Evolutionary conservation across 2,329 filamentous ascomycete species (phyloP).

Genomic region (Teratosphaeria nubilosa): DNA sequence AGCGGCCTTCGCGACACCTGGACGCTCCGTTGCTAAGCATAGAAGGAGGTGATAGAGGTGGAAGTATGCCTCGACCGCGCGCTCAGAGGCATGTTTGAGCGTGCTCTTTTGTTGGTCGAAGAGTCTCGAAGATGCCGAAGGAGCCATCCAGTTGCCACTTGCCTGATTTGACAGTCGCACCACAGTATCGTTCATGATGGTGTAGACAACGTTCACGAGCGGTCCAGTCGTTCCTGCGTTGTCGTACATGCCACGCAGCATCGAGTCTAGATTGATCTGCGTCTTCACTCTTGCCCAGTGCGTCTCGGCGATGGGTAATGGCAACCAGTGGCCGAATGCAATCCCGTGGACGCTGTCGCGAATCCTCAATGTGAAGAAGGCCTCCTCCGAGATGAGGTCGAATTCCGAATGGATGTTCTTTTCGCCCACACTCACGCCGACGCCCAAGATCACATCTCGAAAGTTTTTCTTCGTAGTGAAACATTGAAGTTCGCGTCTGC

Average conservation of each 20-base stretch:
- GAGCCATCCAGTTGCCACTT: neutral
- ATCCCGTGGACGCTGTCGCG: slow-evolving; percentile 12
- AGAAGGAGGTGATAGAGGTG: slow-evolving; percentile 17
- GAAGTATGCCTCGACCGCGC: slow-evolving; percentile 16
- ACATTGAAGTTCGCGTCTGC: slow-evolving; percentile 13
- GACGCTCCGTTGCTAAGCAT: slow-evolving; percentile 11
- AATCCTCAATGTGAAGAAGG: slow-evolving; percentile 7
- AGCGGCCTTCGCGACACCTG: slow-evolving; percentile 5
- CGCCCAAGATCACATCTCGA: slow-evolving; percentile 9
- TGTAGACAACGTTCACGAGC: slow-evolving; percentile 11
- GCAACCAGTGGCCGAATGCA: slow-evolving; percentile 11
- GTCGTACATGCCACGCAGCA: slow-evolving; percentile 1
- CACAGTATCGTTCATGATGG: slow-evolving; percentile 16
- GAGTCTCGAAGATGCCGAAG: neutral
- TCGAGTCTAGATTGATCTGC: slow-evolving; percentile 1
- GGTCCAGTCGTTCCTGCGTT: slow-evolving; percentile 1
- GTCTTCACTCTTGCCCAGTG: slow-evolving; percentile 12
- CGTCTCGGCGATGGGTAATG: slow-evolving; percentile 11
- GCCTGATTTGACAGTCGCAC: slow-evolving; percentile 2
- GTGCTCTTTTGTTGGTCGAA: slow-evolving; percentile 6
- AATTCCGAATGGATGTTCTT: slow-evolving; percentile 13
- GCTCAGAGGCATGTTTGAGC: slow-evolving; percentile 12
- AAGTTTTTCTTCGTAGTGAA: slow-evolving; percentile 16
- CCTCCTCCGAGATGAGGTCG: slow-evolving; percentile 13
- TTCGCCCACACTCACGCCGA: slow-evolving; percentile 10